Percentiles rank a stretch among this genome's conserved stretches.
These are phyloP conservation scores for Torulaspora maleeae DNA, from an alignment of 805 yeast species.

Conservation along the genomic window DNA sequence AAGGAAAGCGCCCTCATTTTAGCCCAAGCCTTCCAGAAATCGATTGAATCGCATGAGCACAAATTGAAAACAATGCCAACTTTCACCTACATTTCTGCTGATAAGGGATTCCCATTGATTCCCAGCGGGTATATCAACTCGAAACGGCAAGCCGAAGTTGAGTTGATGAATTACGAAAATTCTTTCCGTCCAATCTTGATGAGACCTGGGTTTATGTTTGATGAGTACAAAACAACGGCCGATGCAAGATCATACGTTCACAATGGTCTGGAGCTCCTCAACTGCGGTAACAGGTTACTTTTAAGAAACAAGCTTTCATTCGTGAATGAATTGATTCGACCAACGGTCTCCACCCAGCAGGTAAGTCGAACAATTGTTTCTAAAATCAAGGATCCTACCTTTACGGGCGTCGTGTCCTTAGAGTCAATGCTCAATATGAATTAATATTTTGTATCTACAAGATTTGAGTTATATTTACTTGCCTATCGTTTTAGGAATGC, in stretches of 20 bases:
- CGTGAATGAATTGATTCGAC: constrained; percentile 50
- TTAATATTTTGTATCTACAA: constrained; percentile 5
- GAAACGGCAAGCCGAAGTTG: constrained; percentile 72
- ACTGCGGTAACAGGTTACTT: constrained; percentile 42
- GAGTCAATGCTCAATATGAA: constrained; percentile 38
- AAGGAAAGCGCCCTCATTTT: constrained; percentile 61
- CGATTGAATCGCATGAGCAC: constrained; percentile 17
- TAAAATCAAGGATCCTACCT: constrained; percentile 46
- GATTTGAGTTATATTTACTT: neutral
- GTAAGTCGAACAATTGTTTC: constrained; percentile 60
- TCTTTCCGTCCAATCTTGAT: constrained; percentile 55
- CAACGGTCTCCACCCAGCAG: constrained; percentile 59
- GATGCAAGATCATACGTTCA: constrained; percentile 35
- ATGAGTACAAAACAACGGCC: constrained; percentile 41
- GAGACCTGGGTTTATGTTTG: constrained; percentile 84
- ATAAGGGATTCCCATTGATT: constrained; percentile 58
- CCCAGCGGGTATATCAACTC: constrained; percentile 70
- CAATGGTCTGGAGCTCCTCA: constrained; percentile 40
- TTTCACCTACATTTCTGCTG: constrained; percentile 80
- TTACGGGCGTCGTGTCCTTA: constrained; percentile 55
- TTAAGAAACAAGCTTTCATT: constrained; percentile 38
- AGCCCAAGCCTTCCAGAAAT: constrained; percentile 49
- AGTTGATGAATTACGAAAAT: constrained; percentile 41
- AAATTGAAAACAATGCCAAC: constrained; percentile 33
- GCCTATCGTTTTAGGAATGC: constrained; percentile 53